Percentiles rank a stretch among this genome's conserved stretches.
Conservation (phyloP, 1,284 basidiomycete species). For the Cutaneotrichosporon dermatis region DNA sequence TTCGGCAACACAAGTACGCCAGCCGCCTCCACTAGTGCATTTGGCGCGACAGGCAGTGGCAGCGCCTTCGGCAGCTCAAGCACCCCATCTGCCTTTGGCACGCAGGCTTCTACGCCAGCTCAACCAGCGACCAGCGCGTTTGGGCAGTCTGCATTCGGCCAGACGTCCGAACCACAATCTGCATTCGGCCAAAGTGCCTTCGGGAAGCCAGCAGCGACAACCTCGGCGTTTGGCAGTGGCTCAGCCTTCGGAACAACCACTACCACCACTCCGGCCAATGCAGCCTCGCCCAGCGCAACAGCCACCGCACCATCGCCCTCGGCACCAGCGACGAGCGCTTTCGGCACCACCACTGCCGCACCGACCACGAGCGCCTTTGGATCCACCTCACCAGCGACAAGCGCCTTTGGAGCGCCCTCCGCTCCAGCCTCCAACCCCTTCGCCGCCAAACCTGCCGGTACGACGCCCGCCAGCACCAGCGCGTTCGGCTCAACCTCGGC, state of each 20-base stretch:
- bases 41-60: no score
- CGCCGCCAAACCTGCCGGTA: neutral
- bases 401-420: no score
- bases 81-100: neutral
- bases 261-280: neutral
- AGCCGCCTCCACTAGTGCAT: no score
- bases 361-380: no score
- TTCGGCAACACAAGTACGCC: no score
- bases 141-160: neutral
- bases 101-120: neutral
- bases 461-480: neutral
- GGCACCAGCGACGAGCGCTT: conserved; percentile 25
- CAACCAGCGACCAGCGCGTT: neutral
- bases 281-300: no score
- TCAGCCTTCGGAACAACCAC: neutral
- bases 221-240: conserved; percentile 31
- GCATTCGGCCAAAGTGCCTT: conserved; percentile 6
- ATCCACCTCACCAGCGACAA: no score
- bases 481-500: conserved; percentile 7
- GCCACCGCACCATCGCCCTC: neutral
- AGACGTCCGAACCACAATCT: neutral
- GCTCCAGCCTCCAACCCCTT: neutral
- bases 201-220: neutral
- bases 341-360: conserved; percentile 26
- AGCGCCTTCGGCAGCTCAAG: neutral